A percentile compares a stretch with the other conserved stretches of the same genome.
These are phyloP conservation scores for Geranium rotundifolium DNA, from an alignment of 345 rosid species.

Conservation along the genomic window DNA sequence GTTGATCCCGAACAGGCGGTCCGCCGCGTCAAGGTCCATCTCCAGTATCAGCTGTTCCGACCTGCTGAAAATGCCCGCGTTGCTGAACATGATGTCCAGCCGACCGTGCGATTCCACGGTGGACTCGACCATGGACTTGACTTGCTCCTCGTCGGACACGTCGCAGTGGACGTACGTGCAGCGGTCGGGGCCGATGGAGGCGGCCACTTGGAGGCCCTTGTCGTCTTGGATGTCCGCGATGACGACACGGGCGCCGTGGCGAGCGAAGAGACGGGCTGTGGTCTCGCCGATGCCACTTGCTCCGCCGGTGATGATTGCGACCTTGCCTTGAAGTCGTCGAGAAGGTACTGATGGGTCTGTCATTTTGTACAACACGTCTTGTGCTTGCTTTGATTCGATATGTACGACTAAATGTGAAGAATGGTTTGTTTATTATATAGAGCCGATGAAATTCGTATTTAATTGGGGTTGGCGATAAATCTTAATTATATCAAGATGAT, in stretches of 20 bases:
- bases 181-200: slow-evolving; percentile 3
- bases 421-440: no score
- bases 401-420: no score
- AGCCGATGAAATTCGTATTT: no score
- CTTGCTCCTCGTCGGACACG: slow-evolving; percentile 12
- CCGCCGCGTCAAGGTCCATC: slow-evolving; percentile 8
- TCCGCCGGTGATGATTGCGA: slow-evolving; percentile 14
- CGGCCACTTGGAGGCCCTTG: slow-evolving; percentile 7
- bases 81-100: slow-evolving; percentile 22
- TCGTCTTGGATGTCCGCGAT: slow-evolving; percentile 16
- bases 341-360: neutral
- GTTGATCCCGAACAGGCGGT: slow-evolving; percentile 14
- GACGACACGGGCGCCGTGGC: slow-evolving; percentile 11
- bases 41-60: slow-evolving; percentile 14
- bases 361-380: neutral
- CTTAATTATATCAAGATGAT: no score
- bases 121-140: slow-evolving; percentile 12
- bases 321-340: slow-evolving; percentile 13
- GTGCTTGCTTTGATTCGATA: no score
- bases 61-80: slow-evolving; percentile 10
- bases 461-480: no score
- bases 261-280: slow-evolving; percentile 8
- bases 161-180: slow-evolving; percentile 14
- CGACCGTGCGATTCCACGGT: slow-evolving; percentile 9
- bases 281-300: slow-evolving; percentile 20